Percentiles rank a stretch among this genome's conserved stretches.
phyloP scores from a whole-genome alignment of 192 early-diverging fungal genomes.

The Coemansia umbellata region DNA sequence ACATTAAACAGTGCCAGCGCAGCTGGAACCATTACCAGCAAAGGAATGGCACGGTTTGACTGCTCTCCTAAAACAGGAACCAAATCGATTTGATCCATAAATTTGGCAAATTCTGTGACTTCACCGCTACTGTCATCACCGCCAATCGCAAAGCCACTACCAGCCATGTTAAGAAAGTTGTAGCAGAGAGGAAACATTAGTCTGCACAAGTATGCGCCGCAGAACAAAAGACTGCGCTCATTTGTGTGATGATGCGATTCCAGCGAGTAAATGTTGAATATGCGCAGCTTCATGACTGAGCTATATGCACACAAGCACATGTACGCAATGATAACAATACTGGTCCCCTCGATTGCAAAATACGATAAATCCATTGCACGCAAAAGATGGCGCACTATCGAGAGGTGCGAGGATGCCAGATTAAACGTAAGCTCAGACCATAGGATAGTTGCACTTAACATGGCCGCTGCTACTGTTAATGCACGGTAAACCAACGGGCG shows the following conservation, averaged over 20 bases:
- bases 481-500: conserved; percentile 60
- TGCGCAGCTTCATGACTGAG: conserved; percentile 82
- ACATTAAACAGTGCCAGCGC: conserved; percentile 75
- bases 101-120: conserved; percentile 55
- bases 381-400: conserved; percentile 66
- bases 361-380: conserved; percentile 55
- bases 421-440: conserved; percentile 97
- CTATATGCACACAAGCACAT: conserved; percentile 93
- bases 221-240: conserved; percentile 84
- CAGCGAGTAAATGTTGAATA: conserved; percentile 85
- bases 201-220: conserved; percentile 87
- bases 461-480: conserved; percentile 57
- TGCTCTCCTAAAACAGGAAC: conserved; percentile 83
- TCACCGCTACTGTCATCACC: conserved; percentile 48
- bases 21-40: conserved; percentile 78
- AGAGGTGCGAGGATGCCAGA: conserved; percentile 59
- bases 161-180: conserved; percentile 80
- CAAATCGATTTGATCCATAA: conserved; percentile 82
- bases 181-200: conserved; percentile 87
- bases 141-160: conserved; percentile 14
- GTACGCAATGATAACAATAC: conserved; percentile 73
- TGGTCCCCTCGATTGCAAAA: conserved; percentile 58
- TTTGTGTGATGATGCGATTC: conserved; percentile 93
- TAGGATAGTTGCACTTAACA: conserved; percentile 67
- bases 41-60: conserved; percentile 85